A percentile compares a stretch with the other conserved stretches of the same genome.
Evolutionary conservation across 768 basidiomycete genomes (phyloP).

Genomic region (Lentinula aciculospora): DNA sequence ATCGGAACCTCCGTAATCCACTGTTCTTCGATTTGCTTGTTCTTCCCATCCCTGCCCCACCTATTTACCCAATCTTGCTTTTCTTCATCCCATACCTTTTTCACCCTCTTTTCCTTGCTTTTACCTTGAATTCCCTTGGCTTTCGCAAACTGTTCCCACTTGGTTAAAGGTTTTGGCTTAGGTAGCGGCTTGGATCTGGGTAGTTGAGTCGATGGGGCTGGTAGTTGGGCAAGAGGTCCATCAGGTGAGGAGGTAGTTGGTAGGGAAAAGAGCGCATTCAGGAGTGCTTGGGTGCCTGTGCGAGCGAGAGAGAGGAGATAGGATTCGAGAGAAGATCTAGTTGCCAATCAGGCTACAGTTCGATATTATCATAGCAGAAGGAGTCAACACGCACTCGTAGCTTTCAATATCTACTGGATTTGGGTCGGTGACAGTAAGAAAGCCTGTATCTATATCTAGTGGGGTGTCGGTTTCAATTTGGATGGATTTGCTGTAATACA

Average conservation of each 20-base stretch:
- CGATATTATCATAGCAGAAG: not conserved
- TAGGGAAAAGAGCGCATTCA: conserved; percentile 75
- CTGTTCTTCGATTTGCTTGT: conserved; percentile 78
- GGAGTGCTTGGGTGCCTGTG: conserved; percentile 77
- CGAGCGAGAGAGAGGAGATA: conserved; percentile 76
- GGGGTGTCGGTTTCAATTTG: conserved; percentile 75
- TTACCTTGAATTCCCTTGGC: conserved; percentile 90
- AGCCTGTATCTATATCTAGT: conserved; percentile 76
- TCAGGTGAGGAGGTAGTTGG: conserved; percentile 71
- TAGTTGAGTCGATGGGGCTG: conserved; percentile 66
- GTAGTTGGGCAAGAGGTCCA: conserved; percentile 81
- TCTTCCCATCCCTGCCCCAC: conserved; percentile 90
- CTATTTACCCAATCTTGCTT: conserved; percentile 86
- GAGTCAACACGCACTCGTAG: conserved; percentile 56
- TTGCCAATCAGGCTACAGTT: not conserved
- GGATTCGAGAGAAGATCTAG: conserved; percentile 72
- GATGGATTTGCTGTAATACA: conserved; percentile 51
- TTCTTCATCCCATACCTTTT: conserved; percentile 91
- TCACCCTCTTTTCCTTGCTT: conserved; percentile 46
- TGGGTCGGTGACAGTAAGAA: conserved; percentile 80
- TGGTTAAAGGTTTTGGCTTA: conserved; percentile 87
- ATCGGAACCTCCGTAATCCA: conserved; percentile 91
- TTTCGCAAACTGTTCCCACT: conserved; percentile 95
- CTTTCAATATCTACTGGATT: conserved; percentile 82
- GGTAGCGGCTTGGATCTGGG: conserved; percentile 92